Evolutionary conservation across 2,329 filamentous ascomycete species (phyloP), one percentile per base, ranked within the genome.

Genomic region (Talaromyces sp.): DNA sequence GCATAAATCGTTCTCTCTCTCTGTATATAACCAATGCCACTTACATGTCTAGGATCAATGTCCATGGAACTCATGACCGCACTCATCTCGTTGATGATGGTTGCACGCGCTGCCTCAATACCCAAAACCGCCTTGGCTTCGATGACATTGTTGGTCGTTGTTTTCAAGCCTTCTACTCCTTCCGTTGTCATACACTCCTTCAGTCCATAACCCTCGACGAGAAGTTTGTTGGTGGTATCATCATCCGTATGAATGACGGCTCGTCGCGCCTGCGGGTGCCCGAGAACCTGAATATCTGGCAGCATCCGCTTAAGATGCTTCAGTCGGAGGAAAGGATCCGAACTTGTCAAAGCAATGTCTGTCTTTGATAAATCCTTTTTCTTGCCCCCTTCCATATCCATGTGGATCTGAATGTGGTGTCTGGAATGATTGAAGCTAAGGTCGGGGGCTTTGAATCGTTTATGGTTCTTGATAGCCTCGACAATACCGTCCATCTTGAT

Each of bases 31-130:
- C n/a, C n/a, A 38, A 35, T n/a, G 52, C n/a, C n/a, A 46, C 59
- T 61, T 58, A 99, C 97, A 78, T 99, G 94, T 59, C 94, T 90
- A 51, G 92, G 93, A 76, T 99, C 94, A 69, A 99, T 97, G 74
- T 86, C 87, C 92, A 99, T 97, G 72, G 88, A 87, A 38, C 85
- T 85, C 92, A 97, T 99, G 71, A 97, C 94, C 57, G 83, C 82
- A 57, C 83, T 84, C 69, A 99, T 97, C 79, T 99, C 94, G 52
- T 84, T 80, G 55, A 94, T 90, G 70, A 99, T 97, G 7, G 92
- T 96, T 3, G 84, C 85, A 62, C 93, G 87, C 3, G 94, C 94
- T 0, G 94, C 94, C 79, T 99, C 94, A 68, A 99, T 97, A 55
- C 94, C 94, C 3, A 99, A 85, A 0, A 97, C 88, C 26, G 94